Evolutionary conservation across 306 rosid species (phyloP), one percentile per base, ranked within the genome.

Genomic region (Astragalus glycyphyllos): DNA sequence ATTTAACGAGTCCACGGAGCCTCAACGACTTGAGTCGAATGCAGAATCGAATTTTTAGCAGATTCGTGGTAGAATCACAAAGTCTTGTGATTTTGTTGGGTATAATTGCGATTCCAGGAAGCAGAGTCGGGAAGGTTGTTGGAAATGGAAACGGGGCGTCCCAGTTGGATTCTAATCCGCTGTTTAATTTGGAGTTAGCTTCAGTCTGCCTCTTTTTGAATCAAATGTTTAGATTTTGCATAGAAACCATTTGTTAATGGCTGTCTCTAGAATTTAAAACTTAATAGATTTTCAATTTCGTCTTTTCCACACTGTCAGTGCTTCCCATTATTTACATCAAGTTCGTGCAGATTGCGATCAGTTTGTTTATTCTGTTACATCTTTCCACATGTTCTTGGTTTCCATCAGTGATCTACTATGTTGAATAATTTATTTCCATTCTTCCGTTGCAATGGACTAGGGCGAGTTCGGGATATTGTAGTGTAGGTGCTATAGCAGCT

Each of bases 401-500:
- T 42, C 8, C 50, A 44, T 54, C 20, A 11, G 20, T 41, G 1
- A 10, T 64, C 7, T 47, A 29, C 57, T 58, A 15, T 14, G 38
- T 13, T 41, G 32, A 40, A 13, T 60, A 58, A 59, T 68, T 51
- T 38, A 13, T 68, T 50, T 56, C 26, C 53, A 34, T 47, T 67
- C 55, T 58, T 12, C 20, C 13, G 44, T 23, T 53, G 55, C 44
- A 71, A 34, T 14, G 26, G n/a, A 42, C 11, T 42, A 55, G 48
- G 29, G 15, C n/a, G 53, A 61, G 35, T 16, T 58, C 62, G 2
- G 47, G 29, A 20, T 63, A 29, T 48, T 9, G 56, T 54, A 49
- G 50, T 73, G 69, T 73, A 61, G 65, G 59, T 63, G 34, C 8
- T 65, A 29, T 60, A 7, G 57, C 58, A 35, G 35, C 14, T 58